Conservation (phyloP, 148 eudicot genomes). For the Silene uniflora region DNA sequence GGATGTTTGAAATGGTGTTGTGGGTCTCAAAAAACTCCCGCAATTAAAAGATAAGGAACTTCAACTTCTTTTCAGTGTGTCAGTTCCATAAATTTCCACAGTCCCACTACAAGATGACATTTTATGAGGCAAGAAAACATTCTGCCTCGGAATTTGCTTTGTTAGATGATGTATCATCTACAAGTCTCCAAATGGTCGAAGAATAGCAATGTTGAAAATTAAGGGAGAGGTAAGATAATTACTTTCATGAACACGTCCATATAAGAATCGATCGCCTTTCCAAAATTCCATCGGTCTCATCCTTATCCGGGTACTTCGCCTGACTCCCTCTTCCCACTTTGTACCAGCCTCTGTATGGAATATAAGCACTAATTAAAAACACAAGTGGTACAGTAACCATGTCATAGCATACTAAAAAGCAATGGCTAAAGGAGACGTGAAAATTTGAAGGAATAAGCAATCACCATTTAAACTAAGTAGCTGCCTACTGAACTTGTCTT, state of each 20-base stretch:
- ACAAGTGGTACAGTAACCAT: neutral
- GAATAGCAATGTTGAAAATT: neutral
- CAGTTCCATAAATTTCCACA: neutral
- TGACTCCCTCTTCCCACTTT: constrained; percentile 51
- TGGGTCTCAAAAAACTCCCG: neutral
- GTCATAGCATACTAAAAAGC: constrained; percentile 7
- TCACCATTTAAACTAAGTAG: constrained; percentile 63
- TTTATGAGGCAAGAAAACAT: neutral
- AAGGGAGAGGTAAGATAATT: constrained; percentile 25
- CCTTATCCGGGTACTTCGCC: constrained; percentile 74
- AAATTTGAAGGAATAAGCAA: constrained; percentile 24
- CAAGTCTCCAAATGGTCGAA: neutral
- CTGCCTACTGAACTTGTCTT: constrained; percentile 28
- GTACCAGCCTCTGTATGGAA: constrained; percentile 61
- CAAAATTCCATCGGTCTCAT: constrained; percentile 79
- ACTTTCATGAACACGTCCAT: constrained; percentile 71
- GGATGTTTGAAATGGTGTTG: neutral
- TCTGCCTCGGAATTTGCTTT: neutral
- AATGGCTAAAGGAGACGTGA: neutral
- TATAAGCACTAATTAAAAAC: constrained; percentile 12
- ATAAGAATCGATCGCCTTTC: constrained; percentile 75
- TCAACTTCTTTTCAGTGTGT: neutral
- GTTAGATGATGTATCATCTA: neutral
- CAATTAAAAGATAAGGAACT: neutral
- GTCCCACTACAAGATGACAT: neutral